These are phyloP conservation scores for Stagonosporopsis rhizophila DNA, from an alignment of 2,329 filamentous ascomycete species.

Conservation along the genomic window DNA sequence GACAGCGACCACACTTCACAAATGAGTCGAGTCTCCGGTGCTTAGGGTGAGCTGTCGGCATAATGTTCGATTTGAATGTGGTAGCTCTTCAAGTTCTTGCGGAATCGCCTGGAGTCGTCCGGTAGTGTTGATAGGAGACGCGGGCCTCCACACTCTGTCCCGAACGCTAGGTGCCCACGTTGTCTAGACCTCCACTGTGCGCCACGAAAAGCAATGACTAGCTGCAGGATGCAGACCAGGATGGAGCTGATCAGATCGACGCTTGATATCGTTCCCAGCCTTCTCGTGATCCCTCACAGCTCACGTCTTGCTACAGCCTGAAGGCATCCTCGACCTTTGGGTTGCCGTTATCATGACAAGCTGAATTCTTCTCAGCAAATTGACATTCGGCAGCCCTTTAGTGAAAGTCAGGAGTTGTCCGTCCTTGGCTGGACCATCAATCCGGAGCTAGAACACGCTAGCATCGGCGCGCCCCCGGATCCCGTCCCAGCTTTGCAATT, in stretches of 20 bases:
- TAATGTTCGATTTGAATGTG: not conserved
- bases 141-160: not conserved
- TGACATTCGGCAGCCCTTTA: not conserved
- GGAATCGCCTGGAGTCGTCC: not conserved
- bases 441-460: conserved; percentile 5
- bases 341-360: not conserved
- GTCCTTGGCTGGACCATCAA: not conserved
- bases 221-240: not conserved
- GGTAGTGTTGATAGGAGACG: not conserved
- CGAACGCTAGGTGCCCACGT: not conserved
- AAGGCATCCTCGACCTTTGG: too few relatives aligned
- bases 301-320: not conserved
- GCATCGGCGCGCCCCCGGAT: conserved; percentile 2
- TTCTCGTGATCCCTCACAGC: not conserved
- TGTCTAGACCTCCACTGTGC: not conserved
- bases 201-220: not conserved
- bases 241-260: not conserved
- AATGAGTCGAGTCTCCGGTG: conserved; percentile 1
- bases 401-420: not conserved
- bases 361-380: not conserved
- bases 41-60: not conserved
- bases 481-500: not conserved
- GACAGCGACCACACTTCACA: conserved; percentile 7
- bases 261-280: not conserved
- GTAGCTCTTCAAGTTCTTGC: not conserved